A percentile compares a stretch with the other conserved stretches of the same genome.
Evolutionary conservation across 352 stramenopile genomes (phyloP).

Genomic region (Pythium grandisporangium): DNA sequence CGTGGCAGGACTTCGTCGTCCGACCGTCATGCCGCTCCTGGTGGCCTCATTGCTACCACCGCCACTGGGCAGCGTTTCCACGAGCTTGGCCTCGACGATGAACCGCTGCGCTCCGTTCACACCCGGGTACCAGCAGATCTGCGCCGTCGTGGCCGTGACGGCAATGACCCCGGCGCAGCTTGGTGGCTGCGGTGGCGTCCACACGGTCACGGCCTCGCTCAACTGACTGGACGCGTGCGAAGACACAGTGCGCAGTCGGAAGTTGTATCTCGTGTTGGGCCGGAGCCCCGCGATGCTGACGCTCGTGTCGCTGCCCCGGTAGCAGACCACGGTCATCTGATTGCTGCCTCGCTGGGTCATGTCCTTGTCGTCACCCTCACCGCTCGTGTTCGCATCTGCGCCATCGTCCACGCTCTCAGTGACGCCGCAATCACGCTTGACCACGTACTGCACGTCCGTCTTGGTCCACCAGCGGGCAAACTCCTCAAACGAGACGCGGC

Average conservation of each 20-base stretch:
- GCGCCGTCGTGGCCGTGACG: slow-evolving; percentile 29
- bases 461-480: slow-evolving; percentile 87
- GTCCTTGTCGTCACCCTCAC: too few relatives aligned
- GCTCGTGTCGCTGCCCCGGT: slow-evolving; percentile 45
- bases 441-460: slow-evolving; percentile 68
- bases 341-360: slow-evolving; percentile 3
- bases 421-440: slow-evolving; percentile 54
- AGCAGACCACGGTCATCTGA: slow-evolving; percentile 63
- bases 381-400: too few relatives aligned
- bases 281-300: slow-evolving; percentile 47
- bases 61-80: slow-evolving; percentile 38
- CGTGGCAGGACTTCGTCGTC: too few relatives aligned
- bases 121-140: slow-evolving; percentile 82
- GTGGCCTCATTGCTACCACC: too few relatives aligned
- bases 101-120: slow-evolving; percentile 56
- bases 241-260: slow-evolving; percentile 72
- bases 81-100: slow-evolving; percentile 62
- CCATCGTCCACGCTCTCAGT: too few relatives aligned
- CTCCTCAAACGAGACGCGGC: slow-evolving; percentile 79
- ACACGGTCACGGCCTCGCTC: slow-evolving; percentile 68
- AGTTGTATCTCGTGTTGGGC: slow-evolving; percentile 82
- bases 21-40: too few relatives aligned
- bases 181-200: slow-evolving; percentile 40
- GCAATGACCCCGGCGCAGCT: slow-evolving; percentile 50
- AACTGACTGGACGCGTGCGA: slow-evolving; percentile 66